Conservation (phyloP, 139 green algal species). For the Chlorella sp. region DNA sequence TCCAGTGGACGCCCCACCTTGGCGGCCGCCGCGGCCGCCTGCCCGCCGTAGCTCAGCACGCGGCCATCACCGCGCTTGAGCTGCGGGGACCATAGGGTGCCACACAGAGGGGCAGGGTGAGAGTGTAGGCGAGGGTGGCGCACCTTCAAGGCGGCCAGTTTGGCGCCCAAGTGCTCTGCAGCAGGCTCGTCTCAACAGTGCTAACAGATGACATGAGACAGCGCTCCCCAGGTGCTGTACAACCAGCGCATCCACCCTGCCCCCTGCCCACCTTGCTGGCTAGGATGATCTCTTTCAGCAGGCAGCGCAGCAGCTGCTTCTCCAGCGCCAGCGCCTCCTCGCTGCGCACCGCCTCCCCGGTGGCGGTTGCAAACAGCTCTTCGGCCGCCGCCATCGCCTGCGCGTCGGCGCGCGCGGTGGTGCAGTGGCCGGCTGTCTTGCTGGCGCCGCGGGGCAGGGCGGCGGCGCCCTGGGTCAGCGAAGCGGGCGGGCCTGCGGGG, state of each 20-base stretch:
- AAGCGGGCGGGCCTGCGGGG: conserved; percentile 19
- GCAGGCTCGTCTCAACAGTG: too few species aligned
- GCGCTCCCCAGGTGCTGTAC: too few species aligned
- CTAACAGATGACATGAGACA: too few species aligned
- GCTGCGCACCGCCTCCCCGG: background rate
- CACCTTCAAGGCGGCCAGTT: too few species aligned
- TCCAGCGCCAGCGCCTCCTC: background rate
- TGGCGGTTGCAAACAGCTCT: conserved; percentile 6
- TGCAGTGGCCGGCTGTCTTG: conserved; percentile 38
- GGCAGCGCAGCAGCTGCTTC: conserved; percentile 41
- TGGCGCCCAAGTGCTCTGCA: too few species aligned
- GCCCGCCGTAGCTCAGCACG: conserved; percentile 48
- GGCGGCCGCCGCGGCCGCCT: conserved; percentile 41
- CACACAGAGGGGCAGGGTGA: too few species aligned
- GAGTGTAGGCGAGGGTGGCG: too few species aligned
- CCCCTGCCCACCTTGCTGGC: conserved; percentile 22
- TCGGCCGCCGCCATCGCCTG: conserved; percentile 56
- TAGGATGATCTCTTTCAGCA: conserved; percentile 42
- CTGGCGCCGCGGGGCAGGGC: conserved; percentile 29
- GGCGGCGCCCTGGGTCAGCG: conserved; percentile 15
- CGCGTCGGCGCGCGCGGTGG: conserved; percentile 59
- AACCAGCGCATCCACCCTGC: too few species aligned
- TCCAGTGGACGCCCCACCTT: conserved; percentile 44
- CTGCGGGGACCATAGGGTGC: background rate
- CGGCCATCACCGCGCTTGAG: conserved; percentile 20